Percentiles rank a stretch among this genome's conserved stretches.
phyloP scores from a whole-genome alignment of 495 filamentous ascomycete species.

The Neurospora sp. region DNA sequence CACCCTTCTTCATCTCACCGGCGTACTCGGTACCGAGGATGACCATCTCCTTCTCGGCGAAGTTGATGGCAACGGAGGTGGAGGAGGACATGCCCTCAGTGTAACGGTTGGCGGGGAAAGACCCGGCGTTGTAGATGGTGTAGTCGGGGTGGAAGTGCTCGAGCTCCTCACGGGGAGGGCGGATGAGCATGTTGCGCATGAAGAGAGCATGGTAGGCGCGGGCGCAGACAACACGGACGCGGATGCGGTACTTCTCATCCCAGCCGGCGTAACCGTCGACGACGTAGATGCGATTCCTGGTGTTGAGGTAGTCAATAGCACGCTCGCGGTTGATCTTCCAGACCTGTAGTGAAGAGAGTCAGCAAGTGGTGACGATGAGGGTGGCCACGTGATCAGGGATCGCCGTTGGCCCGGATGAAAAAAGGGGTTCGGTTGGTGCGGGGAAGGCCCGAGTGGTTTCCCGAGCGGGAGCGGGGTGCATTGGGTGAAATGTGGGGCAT shows the following conservation, averaged over 20 bases:
- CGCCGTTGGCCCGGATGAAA: neutral
- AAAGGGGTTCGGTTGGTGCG: neutral
- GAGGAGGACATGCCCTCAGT: slow-evolving; percentile 97
- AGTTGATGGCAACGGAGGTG: slow-evolving; percentile 65
- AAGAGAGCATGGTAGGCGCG: slow-evolving; percentile 98
- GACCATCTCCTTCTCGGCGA: slow-evolving; percentile 78
- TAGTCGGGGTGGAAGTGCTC: slow-evolving; percentile 98
- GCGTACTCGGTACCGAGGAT: slow-evolving; percentile 99
- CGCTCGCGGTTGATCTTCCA: slow-evolving; percentile 99
- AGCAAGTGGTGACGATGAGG: slow-evolving; percentile 6
- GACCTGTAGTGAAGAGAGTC: slow-evolving; percentile 46
- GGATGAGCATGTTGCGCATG: slow-evolving; percentile 99
- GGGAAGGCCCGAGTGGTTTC: slow-evolving; percentile 1
- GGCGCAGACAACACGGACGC: slow-evolving; percentile 94
- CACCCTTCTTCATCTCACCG: slow-evolving; percentile 99
- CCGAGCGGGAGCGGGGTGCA: slow-evolving; percentile 28
- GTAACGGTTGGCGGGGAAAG: slow-evolving; percentile 96
- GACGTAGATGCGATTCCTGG: slow-evolving; percentile 96
- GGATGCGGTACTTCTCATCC: slow-evolving; percentile 97
- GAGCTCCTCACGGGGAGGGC: slow-evolving; percentile 78
- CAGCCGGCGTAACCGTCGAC: slow-evolving; percentile 95
- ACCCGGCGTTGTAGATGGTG: slow-evolving; percentile 98
- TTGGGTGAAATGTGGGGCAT: slow-evolving; percentile 11
- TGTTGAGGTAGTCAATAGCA: slow-evolving; percentile 98
- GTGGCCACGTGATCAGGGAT: slow-evolving; percentile 14